Percentiles rank a stretch among this genome's conserved stretches.
phyloP scores from a whole-genome alignment of 2,329 filamentous ascomycete species.

The Rhynchosporium agropyri region DNA sequence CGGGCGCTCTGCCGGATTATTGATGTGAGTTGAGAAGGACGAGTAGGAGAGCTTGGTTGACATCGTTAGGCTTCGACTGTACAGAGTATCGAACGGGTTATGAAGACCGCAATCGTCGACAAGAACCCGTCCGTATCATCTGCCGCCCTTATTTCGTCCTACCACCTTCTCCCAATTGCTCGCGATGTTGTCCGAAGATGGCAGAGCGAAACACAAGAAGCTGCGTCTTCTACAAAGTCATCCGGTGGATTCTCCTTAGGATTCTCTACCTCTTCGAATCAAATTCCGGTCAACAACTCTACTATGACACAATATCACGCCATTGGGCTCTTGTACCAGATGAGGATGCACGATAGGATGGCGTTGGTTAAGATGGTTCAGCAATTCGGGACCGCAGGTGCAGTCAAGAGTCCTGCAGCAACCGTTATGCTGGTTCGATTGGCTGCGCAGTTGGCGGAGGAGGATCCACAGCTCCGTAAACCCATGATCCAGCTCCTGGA shows the following conservation, averaged over 20 bases:
- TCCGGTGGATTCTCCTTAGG: constrained; percentile 88
- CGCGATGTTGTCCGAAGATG: constrained; percentile 94
- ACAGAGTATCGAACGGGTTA: constrained; percentile 95
- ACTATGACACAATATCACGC: constrained; percentile 99
- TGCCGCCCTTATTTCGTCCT: constrained; percentile 92
- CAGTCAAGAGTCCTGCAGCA: constrained; percentile 92
- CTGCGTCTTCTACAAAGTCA: constrained; percentile 86
- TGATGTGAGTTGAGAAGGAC: constrained; percentile 63
- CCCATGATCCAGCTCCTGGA: constrained; percentile 98
- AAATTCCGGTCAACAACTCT: constrained; percentile 83
- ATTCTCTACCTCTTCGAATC: constrained; percentile 78
- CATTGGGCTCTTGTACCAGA: constrained; percentile 95
- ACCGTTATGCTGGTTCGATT: constrained; percentile 90
- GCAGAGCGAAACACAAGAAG: constrained; percentile 98
- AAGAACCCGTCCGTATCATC: constrained; percentile 98
- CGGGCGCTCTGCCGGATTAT: constrained; percentile 95
- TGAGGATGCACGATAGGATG: constrained; percentile 97
- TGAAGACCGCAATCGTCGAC: constrained; percentile 99
- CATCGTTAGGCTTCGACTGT: constrained; percentile 78
- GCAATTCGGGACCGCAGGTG: constrained; percentile 89
- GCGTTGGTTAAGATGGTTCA: constrained; percentile 99
- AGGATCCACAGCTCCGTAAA: constrained; percentile 84
- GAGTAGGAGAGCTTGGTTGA: constrained; percentile 33
- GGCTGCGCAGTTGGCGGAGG: constrained; percentile 90
- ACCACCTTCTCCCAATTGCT: constrained; percentile 95